phyloP scores from a whole-genome alignment of 2,329 filamentous ascomycete species.

The Colletotrichum cuscutae region DNA sequence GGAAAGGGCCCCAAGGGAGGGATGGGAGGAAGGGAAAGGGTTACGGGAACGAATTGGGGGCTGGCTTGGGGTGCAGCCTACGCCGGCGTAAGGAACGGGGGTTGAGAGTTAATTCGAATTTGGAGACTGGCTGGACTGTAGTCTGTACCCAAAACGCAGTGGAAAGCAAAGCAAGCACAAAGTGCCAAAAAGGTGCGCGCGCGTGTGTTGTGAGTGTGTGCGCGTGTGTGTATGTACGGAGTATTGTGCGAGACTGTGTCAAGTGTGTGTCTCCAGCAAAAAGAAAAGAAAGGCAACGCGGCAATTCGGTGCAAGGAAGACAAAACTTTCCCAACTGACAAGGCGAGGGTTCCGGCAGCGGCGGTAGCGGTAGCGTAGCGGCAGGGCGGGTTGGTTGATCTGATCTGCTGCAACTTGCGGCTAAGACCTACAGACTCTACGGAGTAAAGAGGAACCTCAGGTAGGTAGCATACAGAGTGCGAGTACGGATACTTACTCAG shows the following conservation, averaged over 20 bases:
- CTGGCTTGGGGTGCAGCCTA: background rate
- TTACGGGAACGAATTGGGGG: background rate
- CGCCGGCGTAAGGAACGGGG: background rate
- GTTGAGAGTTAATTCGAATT: background rate
- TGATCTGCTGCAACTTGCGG: constrained; percentile 20
- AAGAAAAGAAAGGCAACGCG: background rate
- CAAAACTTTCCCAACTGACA: background rate
- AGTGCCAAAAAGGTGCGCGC: background rate
- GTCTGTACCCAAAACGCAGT: background rate
- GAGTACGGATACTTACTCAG: background rate
- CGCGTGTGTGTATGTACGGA: too few species aligned
- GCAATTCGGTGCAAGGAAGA: constrained; percentile 1
- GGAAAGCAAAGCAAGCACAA: background rate
- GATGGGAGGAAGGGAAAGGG: constrained; percentile 3
- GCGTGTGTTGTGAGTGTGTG: too few species aligned
- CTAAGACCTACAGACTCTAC: background rate
- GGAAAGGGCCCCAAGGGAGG: background rate
- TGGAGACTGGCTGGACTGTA: background rate
- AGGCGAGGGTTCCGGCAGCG: constrained; percentile 13
- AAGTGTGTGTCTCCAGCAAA: background rate
- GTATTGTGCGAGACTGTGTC: background rate
- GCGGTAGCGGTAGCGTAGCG: constrained; percentile 5
- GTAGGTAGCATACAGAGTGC: background rate
- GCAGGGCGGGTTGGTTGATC: constrained; percentile 26
- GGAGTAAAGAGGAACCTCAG: too few species aligned